These are phyloP conservation scores for Daucus carota DNA, from an alignment of 129 eudicot species.

Conservation along the genomic window DNA sequence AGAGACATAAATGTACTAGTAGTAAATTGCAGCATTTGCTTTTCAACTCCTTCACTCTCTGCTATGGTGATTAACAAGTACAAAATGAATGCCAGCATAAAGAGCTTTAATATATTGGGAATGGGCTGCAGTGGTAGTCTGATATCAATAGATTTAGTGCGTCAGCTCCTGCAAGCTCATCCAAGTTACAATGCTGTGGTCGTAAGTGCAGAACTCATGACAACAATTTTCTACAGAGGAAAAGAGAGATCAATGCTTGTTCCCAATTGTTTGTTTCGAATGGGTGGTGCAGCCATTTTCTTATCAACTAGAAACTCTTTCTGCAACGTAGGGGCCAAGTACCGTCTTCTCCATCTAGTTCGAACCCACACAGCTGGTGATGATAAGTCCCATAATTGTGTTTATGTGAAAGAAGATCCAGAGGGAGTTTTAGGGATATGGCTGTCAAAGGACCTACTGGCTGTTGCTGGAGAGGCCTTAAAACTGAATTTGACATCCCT, in stretches of 20 bases:
- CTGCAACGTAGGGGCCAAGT: slow-evolving; percentile 1
- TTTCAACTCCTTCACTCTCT: slow-evolving; percentile 5
- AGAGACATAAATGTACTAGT: slow-evolving; percentile 5
- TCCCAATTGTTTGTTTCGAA: slow-evolving; percentile 10
- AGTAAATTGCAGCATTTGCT: slow-evolving; percentile 14
- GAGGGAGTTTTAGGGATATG: slow-evolving; percentile 9
- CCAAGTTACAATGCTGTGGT: slow-evolving; percentile 7
- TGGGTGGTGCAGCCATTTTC: slow-evolving; percentile 12
- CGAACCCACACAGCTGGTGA: slow-evolving; percentile 13
- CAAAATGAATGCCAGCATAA: not conserved
- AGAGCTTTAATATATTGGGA: slow-evolving; percentile 10
- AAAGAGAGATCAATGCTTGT: slow-evolving; percentile 17
- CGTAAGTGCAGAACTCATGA: slow-evolving; percentile 2
- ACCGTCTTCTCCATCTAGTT: slow-evolving; percentile 13
- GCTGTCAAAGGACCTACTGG: slow-evolving; percentile 12
- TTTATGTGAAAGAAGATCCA: slow-evolving; percentile 5
- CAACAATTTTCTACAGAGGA: slow-evolving; percentile 9
- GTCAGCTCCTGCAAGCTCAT: slow-evolving; percentile 8
- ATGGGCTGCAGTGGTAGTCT: slow-evolving; percentile 18
- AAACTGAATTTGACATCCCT: slow-evolving; percentile 11
- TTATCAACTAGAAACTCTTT: not conserved
- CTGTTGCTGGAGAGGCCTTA: slow-evolving; percentile 13
- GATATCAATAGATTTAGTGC: slow-evolving; percentile 9
- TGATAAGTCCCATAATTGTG: not conserved
- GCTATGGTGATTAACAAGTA: slow-evolving; percentile 15